A percentile compares a stretch with the other conserved stretches of the same genome.
Evolutionary conservation across 768 basidiomycete species (phyloP).

Genomic region (Phanerochaete sordida): DNA sequence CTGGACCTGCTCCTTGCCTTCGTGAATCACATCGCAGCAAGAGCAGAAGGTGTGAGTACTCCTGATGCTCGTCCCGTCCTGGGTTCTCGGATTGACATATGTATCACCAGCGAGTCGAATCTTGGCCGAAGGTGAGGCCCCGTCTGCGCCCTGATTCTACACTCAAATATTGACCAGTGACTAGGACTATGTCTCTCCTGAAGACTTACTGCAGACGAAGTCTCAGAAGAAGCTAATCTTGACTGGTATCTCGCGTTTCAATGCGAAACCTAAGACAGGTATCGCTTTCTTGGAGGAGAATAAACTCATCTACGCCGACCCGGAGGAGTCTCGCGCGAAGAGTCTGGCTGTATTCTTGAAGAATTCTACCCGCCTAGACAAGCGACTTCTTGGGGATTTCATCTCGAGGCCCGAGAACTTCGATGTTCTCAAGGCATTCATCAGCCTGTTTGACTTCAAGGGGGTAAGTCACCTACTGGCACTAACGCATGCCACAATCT

Average conservation of each 20-base stretch:
- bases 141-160: not conserved
- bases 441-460: slow-evolving; percentile 86
- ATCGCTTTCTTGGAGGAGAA: slow-evolving; percentile 91
- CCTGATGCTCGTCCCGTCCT: not conserved
- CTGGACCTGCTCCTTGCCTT: slow-evolving; percentile 85
- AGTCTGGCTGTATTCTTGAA: slow-evolving; percentile 88
- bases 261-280: slow-evolving; percentile 88
- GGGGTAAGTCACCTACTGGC: slow-evolving; percentile 48
- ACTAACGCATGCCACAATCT: not conserved
- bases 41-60: slow-evolving; percentile 46
- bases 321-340: slow-evolving; percentile 45
- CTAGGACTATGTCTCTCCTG: slow-evolving; percentile 50
- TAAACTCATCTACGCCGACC: slow-evolving; percentile 74
- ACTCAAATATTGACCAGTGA: not conserved
- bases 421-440: slow-evolving; percentile 82
- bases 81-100: no score
- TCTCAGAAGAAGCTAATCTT: slow-evolving; percentile 84
- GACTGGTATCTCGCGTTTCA: slow-evolving; percentile 83
- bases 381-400: slow-evolving; percentile 90
- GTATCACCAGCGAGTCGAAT: slow-evolving; percentile 29
- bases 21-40: slow-evolving; percentile 81
- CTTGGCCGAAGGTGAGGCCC: slow-evolving; percentile 62
- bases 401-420: slow-evolving; percentile 86
- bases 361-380: slow-evolving; percentile 80
- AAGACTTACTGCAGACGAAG: slow-evolving; percentile 63